Conservation (phyloP, 495 filamentous ascomycete genomes). For the Pyrenopolyporus hunteri region DNA sequence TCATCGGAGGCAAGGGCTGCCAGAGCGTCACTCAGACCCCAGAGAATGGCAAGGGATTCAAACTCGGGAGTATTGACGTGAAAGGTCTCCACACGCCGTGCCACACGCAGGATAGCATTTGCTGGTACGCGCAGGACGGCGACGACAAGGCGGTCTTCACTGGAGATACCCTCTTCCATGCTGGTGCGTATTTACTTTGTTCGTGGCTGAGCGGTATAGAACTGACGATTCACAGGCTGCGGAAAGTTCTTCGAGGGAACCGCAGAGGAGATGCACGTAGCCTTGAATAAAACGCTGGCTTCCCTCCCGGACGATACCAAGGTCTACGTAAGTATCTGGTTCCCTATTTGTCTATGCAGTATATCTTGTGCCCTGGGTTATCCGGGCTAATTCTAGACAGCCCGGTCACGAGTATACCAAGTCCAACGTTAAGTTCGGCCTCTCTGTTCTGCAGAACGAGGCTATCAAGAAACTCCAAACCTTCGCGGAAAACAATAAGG, state of each 20-base stretch:
- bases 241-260: constrained; percentile 98
- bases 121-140: constrained; percentile 82
- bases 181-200: constrained; percentile 58
- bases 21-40: constrained; percentile 77
- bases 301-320: constrained; percentile 87
- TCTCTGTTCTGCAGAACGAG: constrained; percentile 73
- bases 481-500: constrained; percentile 78
- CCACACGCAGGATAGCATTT: constrained; percentile 98
- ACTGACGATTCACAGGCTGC: constrained; percentile 65
- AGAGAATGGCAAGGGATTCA: constrained; percentile 75
- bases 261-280: constrained; percentile 87
- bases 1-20: constrained; percentile 91
- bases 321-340: constrained; percentile 72
- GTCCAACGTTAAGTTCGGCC: constrained; percentile 84
- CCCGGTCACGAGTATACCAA: constrained; percentile 98
- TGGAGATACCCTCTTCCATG: constrained; percentile 95
- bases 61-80: constrained; percentile 83
- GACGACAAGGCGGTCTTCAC: constrained; percentile 88
- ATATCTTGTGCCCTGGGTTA: background rate
- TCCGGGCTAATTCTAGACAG: constrained; percentile 47
- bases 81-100: constrained; percentile 94
- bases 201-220: background rate
- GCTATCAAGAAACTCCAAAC: constrained; percentile 75
- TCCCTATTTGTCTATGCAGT: background rate
- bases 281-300: constrained; percentile 84